Conservation (phyloP, 768 basidiomycete species). For the Phylloporus sp. region DNA sequence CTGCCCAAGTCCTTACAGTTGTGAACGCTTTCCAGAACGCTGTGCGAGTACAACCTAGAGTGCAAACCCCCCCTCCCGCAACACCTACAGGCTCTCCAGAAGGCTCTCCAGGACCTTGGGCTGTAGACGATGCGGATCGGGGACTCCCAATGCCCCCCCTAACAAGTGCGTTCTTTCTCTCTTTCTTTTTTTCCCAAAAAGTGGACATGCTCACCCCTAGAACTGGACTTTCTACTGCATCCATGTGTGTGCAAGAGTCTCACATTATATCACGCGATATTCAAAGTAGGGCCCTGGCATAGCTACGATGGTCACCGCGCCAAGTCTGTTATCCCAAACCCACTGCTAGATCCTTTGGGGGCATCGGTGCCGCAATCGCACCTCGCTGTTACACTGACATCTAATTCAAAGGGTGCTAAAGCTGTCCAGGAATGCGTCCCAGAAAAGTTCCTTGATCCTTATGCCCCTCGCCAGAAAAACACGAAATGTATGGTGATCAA, state of each 20-base stretch:
- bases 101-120: background rate
- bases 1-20: background rate
- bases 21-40: background rate
- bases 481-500: conserved; percentile 1
- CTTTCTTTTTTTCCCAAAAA: no score
- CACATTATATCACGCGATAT: background rate
- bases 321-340: background rate
- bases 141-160: background rate
- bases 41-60: background rate
- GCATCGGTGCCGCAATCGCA: background rate
- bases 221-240: no score
- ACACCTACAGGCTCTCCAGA: background rate
- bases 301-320: background rate
- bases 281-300: background rate
- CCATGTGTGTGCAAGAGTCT: no score
- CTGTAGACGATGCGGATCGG: background rate
- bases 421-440: background rate
- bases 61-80: background rate
- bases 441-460: background rate
- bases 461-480: background rate
- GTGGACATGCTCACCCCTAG: no score
- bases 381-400: background rate
- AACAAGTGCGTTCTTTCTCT: background rate
- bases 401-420: background rate
- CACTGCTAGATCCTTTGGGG: background rate